Evolutionary conservation across 169 alveolate genomes (phyloP), one percentile per base, ranked within the genome.

Genomic region (Besnoitia besnoiti): DNA sequence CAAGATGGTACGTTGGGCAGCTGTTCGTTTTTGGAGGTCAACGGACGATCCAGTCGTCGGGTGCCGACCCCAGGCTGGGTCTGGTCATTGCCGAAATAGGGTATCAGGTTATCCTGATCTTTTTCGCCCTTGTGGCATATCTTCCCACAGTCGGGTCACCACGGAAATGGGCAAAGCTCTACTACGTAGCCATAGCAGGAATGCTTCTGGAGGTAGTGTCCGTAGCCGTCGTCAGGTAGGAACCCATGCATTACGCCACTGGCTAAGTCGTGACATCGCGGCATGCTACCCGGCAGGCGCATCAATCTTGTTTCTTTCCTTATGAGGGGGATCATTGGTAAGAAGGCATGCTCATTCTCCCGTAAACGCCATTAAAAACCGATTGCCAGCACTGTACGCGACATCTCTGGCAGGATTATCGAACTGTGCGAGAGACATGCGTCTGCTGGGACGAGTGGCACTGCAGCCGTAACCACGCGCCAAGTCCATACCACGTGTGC

Each of bases 201-300:
- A 90, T 90, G 93, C 77, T 90, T 33, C 85, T 90, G 80, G 93
- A 90, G 90, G 35, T 90, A 50, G 90, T 90, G 44, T 90, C 77
- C 84, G 77, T 85, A 50, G 82, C 75, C 33, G 82, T 55, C n/a
- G 93, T 90, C 89, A 90, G 77, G 91, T 85, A 85, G 35, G 42
- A 5, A 39, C 0, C 40, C 37, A 49, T 27, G 1, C 39, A 16
- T 44, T 42, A 55, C 30, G 7, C 3, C 79, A 59, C 0, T 2
- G 0, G 30, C 19, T 46, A 35, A 55, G 5, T 55, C 35, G 59
- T 5, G 30, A 27, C 51, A 39, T 30, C 5, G 21, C 37, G 33
- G 2, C 30, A 55, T 10, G 12, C 27, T 21, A 4, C 55, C 10
- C 19, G n/a, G 46, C 82, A 85, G 91, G 93, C 82, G 93, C 82